A percentile compares a stretch with the other conserved stretches of the same genome.
Conservation (phyloP, 805 yeast genomes). For the Kodamaea jinghongensis region DNA sequence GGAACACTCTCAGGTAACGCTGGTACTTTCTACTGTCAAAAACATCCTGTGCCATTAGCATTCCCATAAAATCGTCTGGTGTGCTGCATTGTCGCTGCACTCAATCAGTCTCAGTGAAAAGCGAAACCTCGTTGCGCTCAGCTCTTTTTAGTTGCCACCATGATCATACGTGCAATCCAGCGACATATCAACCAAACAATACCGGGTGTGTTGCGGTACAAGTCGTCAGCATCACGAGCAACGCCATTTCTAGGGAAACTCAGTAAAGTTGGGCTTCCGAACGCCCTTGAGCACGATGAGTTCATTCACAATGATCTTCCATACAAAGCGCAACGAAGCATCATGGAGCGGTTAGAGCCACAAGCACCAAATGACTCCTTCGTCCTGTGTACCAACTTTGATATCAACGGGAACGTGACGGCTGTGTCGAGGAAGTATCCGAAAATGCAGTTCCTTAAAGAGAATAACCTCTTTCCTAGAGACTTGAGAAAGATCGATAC, state of each 20-base stretch:
- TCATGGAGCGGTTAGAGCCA: constrained; percentile 7
- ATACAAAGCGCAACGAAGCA: constrained; percentile 1
- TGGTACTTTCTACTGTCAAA: too few species aligned
- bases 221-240: too few species aligned
- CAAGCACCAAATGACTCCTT: constrained; percentile 45
- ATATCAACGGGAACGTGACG: constrained; percentile 61
- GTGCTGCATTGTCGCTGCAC: too few species aligned
- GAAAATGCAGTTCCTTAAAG: constrained; percentile 63
- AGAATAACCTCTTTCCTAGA: constrained; percentile 77
- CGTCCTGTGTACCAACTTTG: constrained; percentile 81
- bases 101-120: too few species aligned
- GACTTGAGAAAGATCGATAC: constrained; percentile 83
- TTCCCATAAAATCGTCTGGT: too few species aligned
- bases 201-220: too few species aligned
- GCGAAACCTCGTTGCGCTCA: background rate
- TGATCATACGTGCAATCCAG: background rate
- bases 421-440: constrained; percentile 73
- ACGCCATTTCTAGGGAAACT: constrained; percentile 4
- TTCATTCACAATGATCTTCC: constrained; percentile 5
- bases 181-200: constrained; percentile 3
- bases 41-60: too few species aligned
- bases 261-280: constrained; percentile 4
- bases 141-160: background rate
- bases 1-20: too few species aligned
- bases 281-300: constrained; percentile 8